Evolutionary conservation across 1,284 basidiomycete genomes (phyloP), one percentile per base, ranked within the genome.

Genomic region (Ganoderma meredithae): DNA sequence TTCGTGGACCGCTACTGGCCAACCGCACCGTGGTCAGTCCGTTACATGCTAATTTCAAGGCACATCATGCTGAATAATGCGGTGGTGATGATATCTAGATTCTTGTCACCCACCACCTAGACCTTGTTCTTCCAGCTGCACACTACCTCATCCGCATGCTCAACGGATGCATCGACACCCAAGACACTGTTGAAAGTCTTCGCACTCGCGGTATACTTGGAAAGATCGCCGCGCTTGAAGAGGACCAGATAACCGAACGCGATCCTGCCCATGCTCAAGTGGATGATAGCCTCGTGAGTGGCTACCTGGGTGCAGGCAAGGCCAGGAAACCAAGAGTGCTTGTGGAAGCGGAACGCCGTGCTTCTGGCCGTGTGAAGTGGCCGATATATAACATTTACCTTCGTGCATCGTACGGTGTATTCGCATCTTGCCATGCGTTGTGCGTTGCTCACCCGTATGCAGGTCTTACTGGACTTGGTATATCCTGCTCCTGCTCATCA

Each of bases 321-420:
- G 76, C 19, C 55, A 10, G 22, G 12, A 87, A 88, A 73, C 85
- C 90, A 0, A 81, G 88, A 65, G 90, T 90, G 73, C 81, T 93
- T 8, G 79, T 93, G 13, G 86, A 89, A 69, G 90, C 90, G 63
- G 91, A 93, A 76, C 89, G 90, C 73, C 82, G 93, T 22, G 89
- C 92, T 47, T 83, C 85, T 1, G 94, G 94, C 1, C 86, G 88
- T 62, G 94, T 96, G 39, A 93, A 94, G 75, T 93, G 91, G 90
- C 77, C 79, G 2, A 90, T 94, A 58, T 96, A 96, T 78, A 89
- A 90, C 71, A 90, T 87, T 19, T 95, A 95, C 77, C 82, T 96
- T 66, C 84, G 85, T 72, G 90, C 90, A 44, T 90, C 89, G 88
- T 90, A 68, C 60, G 41, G 6, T 17, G 12, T 17, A 41, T 27